Percentiles rank a stretch among this genome's conserved stretches.
Evolutionary conservation across 2,329 filamentous ascomycete genomes (phyloP).

Genomic region (Alternaria panax): DNA sequence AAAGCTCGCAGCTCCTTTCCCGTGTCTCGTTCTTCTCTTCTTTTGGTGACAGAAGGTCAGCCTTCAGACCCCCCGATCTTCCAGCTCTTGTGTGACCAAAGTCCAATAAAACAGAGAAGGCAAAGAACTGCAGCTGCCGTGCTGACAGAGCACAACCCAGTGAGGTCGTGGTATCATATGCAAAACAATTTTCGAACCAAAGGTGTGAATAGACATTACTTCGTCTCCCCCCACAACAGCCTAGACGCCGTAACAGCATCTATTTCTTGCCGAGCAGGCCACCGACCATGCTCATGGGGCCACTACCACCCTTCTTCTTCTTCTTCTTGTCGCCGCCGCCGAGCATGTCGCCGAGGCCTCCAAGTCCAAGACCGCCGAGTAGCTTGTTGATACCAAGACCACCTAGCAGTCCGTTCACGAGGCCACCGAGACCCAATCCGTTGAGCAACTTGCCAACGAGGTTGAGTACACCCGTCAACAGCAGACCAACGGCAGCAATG

Average conservation of each 20-base stretch:
- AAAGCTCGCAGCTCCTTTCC: background rate
- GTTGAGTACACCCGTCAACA: conserved; percentile 82
- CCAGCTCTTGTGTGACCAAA: conserved; percentile 19
- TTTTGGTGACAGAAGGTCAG: conserved; percentile 7
- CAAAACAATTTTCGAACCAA: conserved; percentile 23
- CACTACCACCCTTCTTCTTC: conserved; percentile 51
- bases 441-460: conserved; percentile 82
- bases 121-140: background rate
- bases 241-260: conserved; percentile 8
- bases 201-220: conserved; percentile 18
- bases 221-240: conserved; percentile 15
- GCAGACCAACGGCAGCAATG: conserved; percentile 82
- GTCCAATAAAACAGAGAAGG: background rate
- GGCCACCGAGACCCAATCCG: conserved; percentile 80
- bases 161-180: conserved; percentile 27
- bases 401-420: conserved; percentile 80
- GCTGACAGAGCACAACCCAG: background rate
- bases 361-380: conserved; percentile 74
- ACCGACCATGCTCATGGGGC: conserved; percentile 56
- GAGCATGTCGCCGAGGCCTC: conserved; percentile 58
- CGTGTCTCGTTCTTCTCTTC: background rate
- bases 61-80: conserved; percentile 47
- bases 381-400: conserved; percentile 79
- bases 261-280: conserved; percentile 56
- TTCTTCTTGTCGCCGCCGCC: conserved; percentile 65